Evolutionary conservation across 2,329 filamentous ascomycete species (phyloP).

Genomic region (Cryphonectria nitschkei): DNA sequence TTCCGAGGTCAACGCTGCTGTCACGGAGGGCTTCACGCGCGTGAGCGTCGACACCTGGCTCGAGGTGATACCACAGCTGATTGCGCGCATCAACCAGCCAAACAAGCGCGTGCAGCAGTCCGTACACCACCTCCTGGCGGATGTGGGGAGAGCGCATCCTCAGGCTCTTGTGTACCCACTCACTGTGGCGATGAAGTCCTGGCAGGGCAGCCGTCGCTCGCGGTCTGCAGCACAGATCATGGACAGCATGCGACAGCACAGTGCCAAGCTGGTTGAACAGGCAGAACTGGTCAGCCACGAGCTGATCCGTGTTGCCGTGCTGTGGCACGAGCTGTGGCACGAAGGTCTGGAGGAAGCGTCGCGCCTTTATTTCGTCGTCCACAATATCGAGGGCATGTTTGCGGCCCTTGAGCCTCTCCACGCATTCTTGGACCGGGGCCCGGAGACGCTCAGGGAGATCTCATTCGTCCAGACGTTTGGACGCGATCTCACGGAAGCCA

Average conservation of each 20-base stretch:
- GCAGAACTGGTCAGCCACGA: conserved; percentile 95
- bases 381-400: conserved; percentile 98
- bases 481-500: conserved; percentile 89
- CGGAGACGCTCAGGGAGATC: conserved; percentile 91
- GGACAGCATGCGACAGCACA: conserved; percentile 97
- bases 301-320: conserved; percentile 91
- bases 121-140: conserved; percentile 88
- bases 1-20: conserved; percentile 82
- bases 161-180: conserved; percentile 96
- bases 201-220: conserved; percentile 78
- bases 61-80: conserved; percentile 95
- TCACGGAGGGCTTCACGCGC: conserved; percentile 87
- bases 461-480: conserved; percentile 98
- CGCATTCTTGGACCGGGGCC: conserved; percentile 85
- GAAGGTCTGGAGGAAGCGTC: conserved; percentile 97
- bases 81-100: conserved; percentile 95
- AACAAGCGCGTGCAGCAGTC: conserved; percentile 86
- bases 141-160: conserved; percentile 92
- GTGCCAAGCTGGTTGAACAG: conserved; percentile 88
- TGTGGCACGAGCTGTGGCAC: conserved; percentile 99
- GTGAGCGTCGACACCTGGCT: conserved; percentile 99
- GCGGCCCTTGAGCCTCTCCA: conserved; percentile 86
- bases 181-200: conserved; percentile 96
- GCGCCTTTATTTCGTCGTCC: conserved; percentile 93
- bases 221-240: conserved; percentile 91